phyloP scores from a whole-genome alignment of 768 basidiomycete species.

The Podaxis pistillaris region DNA sequence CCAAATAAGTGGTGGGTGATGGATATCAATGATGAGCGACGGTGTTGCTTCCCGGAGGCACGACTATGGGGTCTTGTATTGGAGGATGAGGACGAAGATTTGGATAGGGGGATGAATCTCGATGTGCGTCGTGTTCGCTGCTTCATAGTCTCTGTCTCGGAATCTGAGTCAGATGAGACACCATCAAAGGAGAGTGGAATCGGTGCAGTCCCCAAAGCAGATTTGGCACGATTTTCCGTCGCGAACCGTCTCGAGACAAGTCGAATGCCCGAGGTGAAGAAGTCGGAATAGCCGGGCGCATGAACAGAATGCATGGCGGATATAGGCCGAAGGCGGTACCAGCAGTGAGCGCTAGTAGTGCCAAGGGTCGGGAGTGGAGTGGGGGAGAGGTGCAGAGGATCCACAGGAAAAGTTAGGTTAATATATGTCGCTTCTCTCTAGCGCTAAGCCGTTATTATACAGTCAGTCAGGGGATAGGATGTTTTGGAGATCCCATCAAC shows the following conservation, averaged over 20 bases:
- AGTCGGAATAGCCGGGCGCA: constrained; percentile 40
- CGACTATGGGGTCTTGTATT: constrained; percentile 18
- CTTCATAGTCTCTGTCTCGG: background rate
- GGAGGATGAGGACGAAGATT: constrained; percentile 24
- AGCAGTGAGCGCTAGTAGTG: constrained; percentile 9
- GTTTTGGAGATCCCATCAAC: constrained; percentile 9
- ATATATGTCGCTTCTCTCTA: constrained; percentile 6
- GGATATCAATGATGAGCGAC: background rate
- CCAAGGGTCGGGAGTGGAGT: constrained; percentile 3
- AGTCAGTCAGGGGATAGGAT: constrained; percentile 2
- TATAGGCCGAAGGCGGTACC: no score
- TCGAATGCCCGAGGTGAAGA: constrained; percentile 46
- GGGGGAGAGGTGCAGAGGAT: background rate
- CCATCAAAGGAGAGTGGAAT: constrained; percentile 5
- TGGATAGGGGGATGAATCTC: constrained; percentile 24
- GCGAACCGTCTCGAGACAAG: constrained; percentile 30
- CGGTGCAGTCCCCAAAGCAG: background rate
- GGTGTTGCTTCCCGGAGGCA: constrained; percentile 9
- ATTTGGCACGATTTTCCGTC: background rate
- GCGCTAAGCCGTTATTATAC: constrained; percentile 7
- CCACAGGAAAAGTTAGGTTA: background rate
- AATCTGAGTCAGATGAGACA: background rate
- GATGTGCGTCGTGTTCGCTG: background rate
- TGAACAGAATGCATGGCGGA: constrained; percentile 10
- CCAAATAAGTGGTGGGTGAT: constrained; percentile 5